phyloP scores from a whole-genome alignment of 768 basidiomycete genomes.

The Lentinula detonsa region DNA sequence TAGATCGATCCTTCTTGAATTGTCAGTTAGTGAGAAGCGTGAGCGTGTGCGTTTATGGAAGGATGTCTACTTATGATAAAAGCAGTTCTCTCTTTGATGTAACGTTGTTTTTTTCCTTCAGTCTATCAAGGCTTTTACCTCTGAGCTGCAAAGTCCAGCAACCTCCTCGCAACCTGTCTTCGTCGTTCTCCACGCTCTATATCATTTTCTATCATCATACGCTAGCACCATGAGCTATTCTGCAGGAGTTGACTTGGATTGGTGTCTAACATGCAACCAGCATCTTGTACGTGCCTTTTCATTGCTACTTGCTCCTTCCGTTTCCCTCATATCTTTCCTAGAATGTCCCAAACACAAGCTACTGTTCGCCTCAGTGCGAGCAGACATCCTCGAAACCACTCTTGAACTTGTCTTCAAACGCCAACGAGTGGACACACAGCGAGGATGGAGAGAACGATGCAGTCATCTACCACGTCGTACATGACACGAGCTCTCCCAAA shows the following conservation, averaged over 20 bases:
- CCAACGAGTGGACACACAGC: neutral
- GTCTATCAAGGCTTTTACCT: neutral
- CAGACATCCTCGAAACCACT: neutral
- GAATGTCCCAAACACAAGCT: neutral
- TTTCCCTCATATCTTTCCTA: neutral
- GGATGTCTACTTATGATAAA: neutral
- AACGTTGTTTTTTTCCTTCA: neutral
- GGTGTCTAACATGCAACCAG: neutral
- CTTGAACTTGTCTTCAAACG: neutral
- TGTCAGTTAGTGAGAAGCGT: neutral
- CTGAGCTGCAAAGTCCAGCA: neutral
- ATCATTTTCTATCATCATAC: neutral
- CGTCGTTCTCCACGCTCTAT: neutral
- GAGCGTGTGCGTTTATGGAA: neutral
- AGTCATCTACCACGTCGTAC: neutral
- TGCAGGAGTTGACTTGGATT: neutral
- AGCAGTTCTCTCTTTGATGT: neutral
- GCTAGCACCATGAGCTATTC: neutral
- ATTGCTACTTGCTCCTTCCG: neutral
- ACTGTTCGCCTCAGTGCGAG: neutral
- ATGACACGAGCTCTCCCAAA: neutral
- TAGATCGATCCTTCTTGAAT: neutral
- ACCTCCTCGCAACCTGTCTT: neutral
- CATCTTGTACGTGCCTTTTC: neutral
- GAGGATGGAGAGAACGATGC: neutral